These are phyloP conservation scores for Salix caprea DNA, from an alignment of 345 rosid species.

Conservation along the genomic window DNA sequence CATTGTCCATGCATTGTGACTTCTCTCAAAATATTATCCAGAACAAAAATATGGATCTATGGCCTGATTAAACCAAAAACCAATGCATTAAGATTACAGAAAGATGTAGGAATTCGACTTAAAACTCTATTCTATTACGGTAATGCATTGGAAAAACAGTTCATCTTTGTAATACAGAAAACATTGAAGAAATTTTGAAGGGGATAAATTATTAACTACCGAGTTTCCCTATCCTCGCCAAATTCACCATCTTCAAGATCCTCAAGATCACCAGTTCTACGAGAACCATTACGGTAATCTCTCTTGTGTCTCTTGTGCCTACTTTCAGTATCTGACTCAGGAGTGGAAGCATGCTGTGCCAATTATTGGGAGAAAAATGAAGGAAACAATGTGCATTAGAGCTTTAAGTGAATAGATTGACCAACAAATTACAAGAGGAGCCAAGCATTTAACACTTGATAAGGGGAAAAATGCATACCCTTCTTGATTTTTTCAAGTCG, in stretches of 20 bases:
- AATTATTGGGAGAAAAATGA: not conserved
- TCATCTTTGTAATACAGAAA: slow-evolving; percentile 1
- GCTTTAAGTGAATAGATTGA: not conserved
- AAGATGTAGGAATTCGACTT: not conserved
- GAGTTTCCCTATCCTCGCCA: slow-evolving; percentile 41
- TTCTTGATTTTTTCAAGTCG: slow-evolving; percentile 59
- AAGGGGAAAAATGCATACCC: slow-evolving; percentile 33
- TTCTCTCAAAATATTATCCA: not conserved
- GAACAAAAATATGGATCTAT: not conserved
- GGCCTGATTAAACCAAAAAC: not conserved
- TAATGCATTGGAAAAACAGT: not conserved
- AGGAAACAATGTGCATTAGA: not conserved
- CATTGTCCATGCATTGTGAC: not conserved
- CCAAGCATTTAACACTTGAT: slow-evolving; percentile 4
- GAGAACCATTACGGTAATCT: slow-evolving; percentile 53
- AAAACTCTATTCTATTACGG: not conserved
- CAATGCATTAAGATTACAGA: not conserved
- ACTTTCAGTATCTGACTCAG: slow-evolving; percentile 63
- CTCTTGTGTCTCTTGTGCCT: slow-evolving; percentile 62
- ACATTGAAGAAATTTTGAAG: not conserved
- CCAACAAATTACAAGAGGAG: not conserved
- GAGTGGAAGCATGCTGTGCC: slow-evolving; percentile 54
- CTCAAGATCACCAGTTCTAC: slow-evolving; percentile 44
- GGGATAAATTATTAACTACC: slow-evolving; percentile 10
- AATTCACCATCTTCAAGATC: slow-evolving; percentile 93